phyloP scores from a whole-genome alignment of 345 rosid species.

The Gossypium longicalyx region DNA sequence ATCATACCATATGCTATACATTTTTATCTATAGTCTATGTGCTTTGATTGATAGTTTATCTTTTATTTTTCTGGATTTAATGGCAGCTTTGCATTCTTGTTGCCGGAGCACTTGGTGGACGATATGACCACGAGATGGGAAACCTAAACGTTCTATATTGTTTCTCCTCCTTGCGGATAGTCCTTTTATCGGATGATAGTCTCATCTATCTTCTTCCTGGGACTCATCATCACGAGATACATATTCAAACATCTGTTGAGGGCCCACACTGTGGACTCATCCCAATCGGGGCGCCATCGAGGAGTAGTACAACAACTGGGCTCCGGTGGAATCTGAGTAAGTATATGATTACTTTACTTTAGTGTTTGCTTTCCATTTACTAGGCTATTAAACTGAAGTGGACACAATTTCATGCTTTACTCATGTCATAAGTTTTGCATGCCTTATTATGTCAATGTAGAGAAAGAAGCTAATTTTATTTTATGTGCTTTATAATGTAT shows the following conservation, averaged over 20 bases:
- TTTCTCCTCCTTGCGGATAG: conserved; percentile 49
- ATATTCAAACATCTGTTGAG: conserved; percentile 48
- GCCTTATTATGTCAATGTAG: background rate
- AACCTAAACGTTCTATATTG: conserved; percentile 68
- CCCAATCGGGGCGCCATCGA: conserved; percentile 72
- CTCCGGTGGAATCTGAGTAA: conserved; percentile 90
- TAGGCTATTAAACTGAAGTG: background rate
- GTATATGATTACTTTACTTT: conserved; percentile 21
- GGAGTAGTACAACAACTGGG: conserved; percentile 72
- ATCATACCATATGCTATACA: background rate
- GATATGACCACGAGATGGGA: conserved; percentile 95
- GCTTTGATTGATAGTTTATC: conserved; percentile 2
- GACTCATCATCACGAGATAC: conserved; percentile 59
- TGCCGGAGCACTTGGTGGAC: conserved; percentile 93
- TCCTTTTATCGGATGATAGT: conserved; percentile 75
- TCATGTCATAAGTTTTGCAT: conserved; percentile 4
- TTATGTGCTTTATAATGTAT: background rate
- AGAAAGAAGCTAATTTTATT: background rate
- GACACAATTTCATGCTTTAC: background rate
- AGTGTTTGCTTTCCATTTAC: background rate
- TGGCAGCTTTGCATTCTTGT: conserved; percentile 80
- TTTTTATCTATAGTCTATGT: background rate
- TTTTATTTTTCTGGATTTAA: conserved; percentile 7
- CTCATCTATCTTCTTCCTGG: conserved; percentile 75
- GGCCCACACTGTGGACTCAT: conserved; percentile 95